Evolutionary conservation across 2,329 filamentous ascomycete genomes (phyloP), one percentile per base, ranked within the genome.

Genomic region (Hypoxylon sp.): DNA sequence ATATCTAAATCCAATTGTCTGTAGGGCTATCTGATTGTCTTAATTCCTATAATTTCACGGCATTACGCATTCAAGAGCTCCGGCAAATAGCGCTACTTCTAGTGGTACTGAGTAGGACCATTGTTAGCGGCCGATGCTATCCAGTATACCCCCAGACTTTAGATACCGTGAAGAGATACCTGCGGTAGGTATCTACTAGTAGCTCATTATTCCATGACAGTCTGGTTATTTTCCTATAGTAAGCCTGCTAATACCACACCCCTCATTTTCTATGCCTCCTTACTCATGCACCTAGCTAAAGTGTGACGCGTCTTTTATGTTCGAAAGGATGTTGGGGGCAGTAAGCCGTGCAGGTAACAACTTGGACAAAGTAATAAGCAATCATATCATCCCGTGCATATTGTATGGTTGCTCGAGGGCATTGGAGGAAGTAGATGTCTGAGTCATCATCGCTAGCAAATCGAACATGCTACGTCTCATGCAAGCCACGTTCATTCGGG

Each of bases 161-260:
- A 6, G 10, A 14, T 25, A 17, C 23, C 10, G 19, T 25, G 23
- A 23, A 23, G 45, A 48, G 5, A 5, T 23, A 28, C 1, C n/a
- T 28, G 45, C 13, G 5, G 11, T 48, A 23, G 5, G 11, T 48
- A 48, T 48, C 21, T 28, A 48, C 32, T n/a, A 36, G 28, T 19
- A n/a, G 28, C n/a, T 28, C 9, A 38, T 58, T 14, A 46, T 14
- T 32, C n/a, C 11, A 21, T 17, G 5, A 43, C 41, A 49, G 14
- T n/a, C 25, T 25, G 9, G 34, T 46, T 2, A 46, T 53, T 28
- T 28, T 50, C 17, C 10, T 28, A 46, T 28, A 57, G 53, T 55
- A 55, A 55, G 49, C 36, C 38, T 50, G 45, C 32, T 59, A 59
- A 43, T 30, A 41, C 21, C 38, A 60, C 58, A 17, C 58, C 58